phyloP scores from a whole-genome alignment of 2,329 filamentous ascomycete species.

The Pseudopithomyces chartarum region DNA sequence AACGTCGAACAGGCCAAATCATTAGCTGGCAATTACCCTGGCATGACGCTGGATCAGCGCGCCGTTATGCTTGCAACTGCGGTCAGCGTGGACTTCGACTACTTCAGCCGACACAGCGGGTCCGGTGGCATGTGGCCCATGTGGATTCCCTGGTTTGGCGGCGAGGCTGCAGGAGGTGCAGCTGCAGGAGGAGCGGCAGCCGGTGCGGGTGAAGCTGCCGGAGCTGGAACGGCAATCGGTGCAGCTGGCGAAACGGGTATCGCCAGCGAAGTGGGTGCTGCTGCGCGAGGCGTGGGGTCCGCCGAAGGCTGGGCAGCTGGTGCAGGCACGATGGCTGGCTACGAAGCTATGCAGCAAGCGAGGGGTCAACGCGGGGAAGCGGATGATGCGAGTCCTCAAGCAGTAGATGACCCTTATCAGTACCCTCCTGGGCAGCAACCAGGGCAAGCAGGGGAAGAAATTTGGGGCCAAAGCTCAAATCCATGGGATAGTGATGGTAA shows the following conservation, averaged over 20 bases:
- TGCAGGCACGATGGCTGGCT: conserved; percentile 65
- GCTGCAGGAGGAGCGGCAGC: conserved; percentile 45
- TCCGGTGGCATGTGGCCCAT: conserved; percentile 49
- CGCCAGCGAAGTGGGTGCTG: conserved; percentile 55
- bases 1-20: conserved; percentile 38
- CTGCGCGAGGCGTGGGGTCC: conserved; percentile 44
- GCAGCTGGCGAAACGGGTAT: conserved; percentile 51
- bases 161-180: conserved; percentile 47
- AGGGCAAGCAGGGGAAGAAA: conserved; percentile 25
- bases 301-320: conserved; percentile 55
- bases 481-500: conserved; percentile 31
- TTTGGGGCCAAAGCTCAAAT: conserved; percentile 34
- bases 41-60: conserved; percentile 69
- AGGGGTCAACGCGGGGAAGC: conserved; percentile 33
- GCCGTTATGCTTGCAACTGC: conserved; percentile 70
- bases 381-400: conserved; percentile 6
- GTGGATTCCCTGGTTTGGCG: conserved; percentile 57
- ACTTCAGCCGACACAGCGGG: conserved; percentile 66
- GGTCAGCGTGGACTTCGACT: conserved; percentile 69
- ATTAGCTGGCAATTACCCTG: conserved; percentile 37
- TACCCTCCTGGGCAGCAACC: conserved; percentile 22
- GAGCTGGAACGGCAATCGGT: conserved; percentile 43
- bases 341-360: conserved; percentile 65
- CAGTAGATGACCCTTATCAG: conserved; percentile 24
- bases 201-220: conserved; percentile 37